Evolutionary conservation across 768 basidiomycete species (phyloP).

Genomic region (Pleurotus eryngii): DNA sequence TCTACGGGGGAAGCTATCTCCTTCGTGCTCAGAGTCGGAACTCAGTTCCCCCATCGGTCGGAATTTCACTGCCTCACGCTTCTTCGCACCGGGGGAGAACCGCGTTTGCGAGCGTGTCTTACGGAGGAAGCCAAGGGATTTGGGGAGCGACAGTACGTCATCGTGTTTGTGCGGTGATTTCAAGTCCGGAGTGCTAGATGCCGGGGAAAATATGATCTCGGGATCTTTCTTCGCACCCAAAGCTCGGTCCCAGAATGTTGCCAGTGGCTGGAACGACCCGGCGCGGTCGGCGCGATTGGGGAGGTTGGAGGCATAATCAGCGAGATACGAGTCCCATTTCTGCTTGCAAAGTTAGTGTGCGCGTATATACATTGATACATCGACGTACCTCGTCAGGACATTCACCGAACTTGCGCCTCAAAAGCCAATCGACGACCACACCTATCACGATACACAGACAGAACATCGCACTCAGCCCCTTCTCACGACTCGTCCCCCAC

Average conservation of each 20-base stretch:
- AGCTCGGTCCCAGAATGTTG: conserved; percentile 50
- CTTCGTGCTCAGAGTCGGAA: conserved; percentile 30
- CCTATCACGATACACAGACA: conserved; percentile 50
- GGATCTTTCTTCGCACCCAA: conserved; percentile 22
- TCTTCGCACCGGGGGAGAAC: conserved; percentile 13
- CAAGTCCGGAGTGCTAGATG: conserved; percentile 12
- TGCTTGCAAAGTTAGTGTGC: conserved; percentile 18
- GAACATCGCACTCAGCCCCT: conserved; percentile 56
- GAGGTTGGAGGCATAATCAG: conserved; percentile 51
- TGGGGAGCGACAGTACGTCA: conserved; percentile 15
- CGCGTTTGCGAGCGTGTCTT: conserved; percentile 15
- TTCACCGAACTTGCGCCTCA: conserved; percentile 54
- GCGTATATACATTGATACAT: neutral
- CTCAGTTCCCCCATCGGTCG: conserved; percentile 18
- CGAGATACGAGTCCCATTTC: conserved; percentile 72
- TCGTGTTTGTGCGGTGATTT: conserved; percentile 14
- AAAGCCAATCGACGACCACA: conserved; percentile 49
- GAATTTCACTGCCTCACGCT: conserved; percentile 24
- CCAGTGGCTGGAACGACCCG: conserved; percentile 53
- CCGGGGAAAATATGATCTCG: conserved; percentile 1
- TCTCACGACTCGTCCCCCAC: conserved; percentile 57
- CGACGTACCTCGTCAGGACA: conserved; percentile 62
- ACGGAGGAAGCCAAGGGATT: conserved; percentile 17
- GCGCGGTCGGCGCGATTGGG: conserved; percentile 53
- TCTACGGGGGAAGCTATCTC: conserved; percentile 15